A percentile compares a stretch with the other conserved stretches of the same genome.
phyloP scores from a whole-genome alignment of 23 red algal genomes.

The Gracilaria domingensis region DNA sequence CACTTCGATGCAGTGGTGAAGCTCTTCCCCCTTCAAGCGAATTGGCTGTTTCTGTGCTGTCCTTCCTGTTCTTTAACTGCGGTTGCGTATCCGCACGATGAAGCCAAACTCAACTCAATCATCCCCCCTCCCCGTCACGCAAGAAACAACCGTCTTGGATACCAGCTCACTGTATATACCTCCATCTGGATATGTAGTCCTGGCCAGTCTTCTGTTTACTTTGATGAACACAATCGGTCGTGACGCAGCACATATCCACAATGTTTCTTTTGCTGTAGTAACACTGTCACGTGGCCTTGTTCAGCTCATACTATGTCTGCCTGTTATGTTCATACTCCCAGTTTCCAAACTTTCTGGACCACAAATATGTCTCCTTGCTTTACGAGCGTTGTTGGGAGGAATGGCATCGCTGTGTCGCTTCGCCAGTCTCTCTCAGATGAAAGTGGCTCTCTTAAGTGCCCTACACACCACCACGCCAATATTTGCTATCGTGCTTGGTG shows the following conservation, averaged over 20 bases:
- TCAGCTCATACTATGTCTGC: neutral
- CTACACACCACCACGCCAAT: neutral
- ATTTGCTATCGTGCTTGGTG: conserved; percentile 1
- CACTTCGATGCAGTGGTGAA: too few species aligned
- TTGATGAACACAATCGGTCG: conserved; percentile 34
- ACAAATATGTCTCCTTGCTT: neutral
- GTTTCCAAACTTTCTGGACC: neutral
- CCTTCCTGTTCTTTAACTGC: neutral
- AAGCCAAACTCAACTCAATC: neutral
- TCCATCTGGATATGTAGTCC: neutral
- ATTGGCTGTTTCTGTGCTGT: neutral
- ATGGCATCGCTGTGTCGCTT: conserved; percentile 18
- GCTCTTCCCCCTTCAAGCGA: too few species aligned
- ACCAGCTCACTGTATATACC: neutral
- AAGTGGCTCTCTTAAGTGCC: conserved; percentile 17
- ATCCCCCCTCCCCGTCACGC: neutral
- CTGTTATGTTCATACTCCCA: neutral
- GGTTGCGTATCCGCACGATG: neutral
- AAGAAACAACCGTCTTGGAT: neutral
- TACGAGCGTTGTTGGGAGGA: neutral
- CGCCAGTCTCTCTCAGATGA: neutral
- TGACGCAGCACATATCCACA: neutral
- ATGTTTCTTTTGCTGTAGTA: neutral
- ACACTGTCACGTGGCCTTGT: conserved; percentile 8
- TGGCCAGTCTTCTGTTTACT: neutral